Base-by-base conservation (phyloP, 2,329 filamentous ascomycete species). In the Chaetomium sp. region DNA sequence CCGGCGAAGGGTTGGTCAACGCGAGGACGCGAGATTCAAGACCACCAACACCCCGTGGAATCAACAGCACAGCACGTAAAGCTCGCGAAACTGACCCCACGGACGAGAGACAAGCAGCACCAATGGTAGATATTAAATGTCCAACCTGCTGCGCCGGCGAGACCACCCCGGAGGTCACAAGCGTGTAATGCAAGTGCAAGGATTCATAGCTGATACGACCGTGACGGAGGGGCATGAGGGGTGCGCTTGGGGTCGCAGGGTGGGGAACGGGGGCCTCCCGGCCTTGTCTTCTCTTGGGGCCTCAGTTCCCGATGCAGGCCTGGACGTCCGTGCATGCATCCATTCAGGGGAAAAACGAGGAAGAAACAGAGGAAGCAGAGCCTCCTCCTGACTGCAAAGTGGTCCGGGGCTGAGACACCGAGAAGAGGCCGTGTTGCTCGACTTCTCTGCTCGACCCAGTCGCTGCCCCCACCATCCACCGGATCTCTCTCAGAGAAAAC, bases 1-100 rank as follows among this genome's bases (percentile, higher is more conserved):
- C 56, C 62, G 67, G 65, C 65, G 64, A 69, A 63, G 56, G 54
- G 61, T 59, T 58, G 60, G 62, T 63, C 61, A 62, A 64, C 62
- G 58, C 59, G 59, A 53, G 55, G 57, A 57, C 59, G 58, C 53
- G 57, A 47, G 49, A 54, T 42, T 50, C 55, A 52, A 42, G 38
- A 45, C 19, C 49, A 53, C 51, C 49, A 56, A 53, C 50, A 54
- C 32, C 46, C 50, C 47, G 43, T 52, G 42, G 35, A 57, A 33
- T 56, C 50, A 56, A 62, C 19, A 27, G 19, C 19, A 57, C 58
- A 64, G 54, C 54, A 56, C 46, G 53, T 38, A 34, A 52, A 37
- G 43, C 10, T 41, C 33, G 52, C 54, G 46, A 47, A 48, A 56
- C 53, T 37, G 33, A 46, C 52, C 48, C 55, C 51, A 45, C 51